Evolutionary conservation across 2,329 filamentous ascomycete species (phyloP).

Genomic region (Ramichloridium luteum): DNA sequence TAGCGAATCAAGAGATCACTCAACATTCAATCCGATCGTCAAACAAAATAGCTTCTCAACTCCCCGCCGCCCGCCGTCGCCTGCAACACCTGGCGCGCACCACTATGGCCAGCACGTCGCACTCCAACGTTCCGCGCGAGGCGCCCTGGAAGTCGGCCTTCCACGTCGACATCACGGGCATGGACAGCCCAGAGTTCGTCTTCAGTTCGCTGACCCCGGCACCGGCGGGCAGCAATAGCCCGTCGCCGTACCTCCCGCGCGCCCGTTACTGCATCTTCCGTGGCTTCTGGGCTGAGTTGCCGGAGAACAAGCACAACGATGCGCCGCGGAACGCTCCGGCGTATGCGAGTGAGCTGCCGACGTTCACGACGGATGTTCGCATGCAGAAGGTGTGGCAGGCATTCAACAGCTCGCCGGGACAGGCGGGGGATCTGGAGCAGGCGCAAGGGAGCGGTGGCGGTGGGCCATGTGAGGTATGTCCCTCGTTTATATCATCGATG

Average conservation of each 20-base stretch:
- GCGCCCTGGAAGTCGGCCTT: slow-evolving; percentile 44
- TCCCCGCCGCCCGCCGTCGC: slow-evolving; percentile 23
- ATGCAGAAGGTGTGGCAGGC: slow-evolving; percentile 76
- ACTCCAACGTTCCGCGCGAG: slow-evolving; percentile 19
- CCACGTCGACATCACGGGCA: slow-evolving; percentile 36
- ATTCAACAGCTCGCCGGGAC: slow-evolving; percentile 38
- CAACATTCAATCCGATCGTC: no score
- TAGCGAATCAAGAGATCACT: no score
- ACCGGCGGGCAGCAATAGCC: slow-evolving; percentile 25
- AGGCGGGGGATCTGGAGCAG: slow-evolving; percentile 33
- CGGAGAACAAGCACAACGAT: slow-evolving; percentile 58
- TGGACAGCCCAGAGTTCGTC: slow-evolving; percentile 39
- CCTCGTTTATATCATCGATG: no score
- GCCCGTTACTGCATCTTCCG: slow-evolving; percentile 74
- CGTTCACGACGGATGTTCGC: slow-evolving; percentile 76
- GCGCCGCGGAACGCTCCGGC: slow-evolving; percentile 57
- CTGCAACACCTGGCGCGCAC: slow-evolving; percentile 28
- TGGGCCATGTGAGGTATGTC: slow-evolving; percentile 56
- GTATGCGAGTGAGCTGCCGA: slow-evolving; percentile 66
- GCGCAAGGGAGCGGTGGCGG: slow-evolving; percentile 47
- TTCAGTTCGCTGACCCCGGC: slow-evolving; percentile 38
- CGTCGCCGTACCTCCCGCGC: slow-evolving; percentile 37
- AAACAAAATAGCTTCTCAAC: slow-evolving; percentile 23
- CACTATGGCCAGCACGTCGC: slow-evolving; percentile 31
- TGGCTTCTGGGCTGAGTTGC: slow-evolving; percentile 67